Evolutionary conservation across 768 basidiomycete species (phyloP).

Genomic region (Plicaturopsis crispa): DNA sequence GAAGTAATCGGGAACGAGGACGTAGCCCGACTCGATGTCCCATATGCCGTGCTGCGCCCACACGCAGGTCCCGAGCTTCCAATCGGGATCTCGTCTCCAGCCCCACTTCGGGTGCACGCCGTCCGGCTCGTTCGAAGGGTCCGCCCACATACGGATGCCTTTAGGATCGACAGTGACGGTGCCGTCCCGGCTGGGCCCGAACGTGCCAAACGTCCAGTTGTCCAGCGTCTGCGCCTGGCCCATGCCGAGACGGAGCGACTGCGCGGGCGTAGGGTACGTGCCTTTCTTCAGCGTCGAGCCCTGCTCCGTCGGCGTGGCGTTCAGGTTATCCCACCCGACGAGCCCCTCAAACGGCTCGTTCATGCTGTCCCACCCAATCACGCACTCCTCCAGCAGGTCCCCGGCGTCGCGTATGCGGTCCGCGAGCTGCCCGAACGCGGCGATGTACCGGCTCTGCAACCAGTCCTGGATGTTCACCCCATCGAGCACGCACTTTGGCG

Average conservation of each 20-base stretch:
- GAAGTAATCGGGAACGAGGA: constrained; percentile 78
- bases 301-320: constrained; percentile 54
- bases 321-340: constrained; percentile 61
- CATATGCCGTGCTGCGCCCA: constrained; percentile 92
- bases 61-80: constrained; percentile 71
- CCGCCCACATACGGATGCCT: constrained; percentile 70
- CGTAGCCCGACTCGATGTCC: constrained; percentile 63
- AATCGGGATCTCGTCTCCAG: constrained; percentile 67
- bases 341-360: constrained; percentile 90
- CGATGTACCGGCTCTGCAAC: constrained; percentile 69
- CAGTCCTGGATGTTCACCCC: constrained; percentile 90
- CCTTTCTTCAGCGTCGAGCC: constrained; percentile 79
- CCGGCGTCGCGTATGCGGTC: constrained; percentile 71
- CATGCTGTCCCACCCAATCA: constrained; percentile 95
- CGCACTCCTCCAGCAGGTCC: constrained; percentile 73
- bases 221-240: constrained; percentile 78
- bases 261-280: constrained; percentile 76
- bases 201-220: constrained; percentile 68
- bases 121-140: constrained; percentile 15
- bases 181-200: constrained; percentile 73
- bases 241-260: constrained; percentile 83
- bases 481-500: constrained; percentile 87
- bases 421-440: constrained; percentile 68
- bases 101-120: constrained; percentile 69
- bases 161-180: constrained; percentile 79